Conservation (phyloP, 2,329 filamentous ascomycete species). For the Cryoendolithus antarcticus region DNA sequence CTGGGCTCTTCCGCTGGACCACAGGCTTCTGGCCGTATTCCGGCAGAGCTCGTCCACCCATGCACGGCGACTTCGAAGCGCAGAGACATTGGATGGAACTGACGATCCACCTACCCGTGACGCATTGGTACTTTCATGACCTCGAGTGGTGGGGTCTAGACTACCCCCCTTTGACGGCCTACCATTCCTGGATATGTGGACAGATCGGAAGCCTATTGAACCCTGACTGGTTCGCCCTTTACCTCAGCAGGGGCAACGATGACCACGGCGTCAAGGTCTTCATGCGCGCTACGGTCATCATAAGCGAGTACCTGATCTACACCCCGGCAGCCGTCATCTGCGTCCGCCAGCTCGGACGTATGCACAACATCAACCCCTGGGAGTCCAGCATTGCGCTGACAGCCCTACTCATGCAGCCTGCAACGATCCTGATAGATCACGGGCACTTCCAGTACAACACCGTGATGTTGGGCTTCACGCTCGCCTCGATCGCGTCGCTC, state of each 20-base stretch:
- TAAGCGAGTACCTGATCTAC: slow-evolving; percentile 84
- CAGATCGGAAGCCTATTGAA: slow-evolving; percentile 70
- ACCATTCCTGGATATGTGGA: slow-evolving; percentile 93
- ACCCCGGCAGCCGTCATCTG: slow-evolving; percentile 78
- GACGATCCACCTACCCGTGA: slow-evolving; percentile 75
- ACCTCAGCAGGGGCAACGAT: slow-evolving; percentile 69
- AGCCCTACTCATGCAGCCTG: slow-evolving; percentile 85
- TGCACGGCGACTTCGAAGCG: slow-evolving; percentile 95
- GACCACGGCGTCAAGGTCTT: slow-evolving; percentile 75
- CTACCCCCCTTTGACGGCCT: slow-evolving; percentile 93
- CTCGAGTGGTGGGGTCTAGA: slow-evolving; percentile 96
- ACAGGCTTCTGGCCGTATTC: slow-evolving; percentile 92
- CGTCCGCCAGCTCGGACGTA: slow-evolving; percentile 64
- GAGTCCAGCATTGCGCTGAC: slow-evolving; percentile 73
- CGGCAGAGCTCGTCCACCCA: slow-evolving; percentile 69
- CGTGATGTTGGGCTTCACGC: slow-evolving; percentile 86
- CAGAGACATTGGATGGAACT: slow-evolving; percentile 99
- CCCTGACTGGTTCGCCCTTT: slow-evolving; percentile 75
- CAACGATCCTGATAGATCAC: slow-evolving; percentile 83
- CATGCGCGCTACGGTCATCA: slow-evolving; percentile 84
- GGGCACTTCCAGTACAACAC: slow-evolving; percentile 98
- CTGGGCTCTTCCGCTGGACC: slow-evolving; percentile 83
- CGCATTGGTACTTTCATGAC: slow-evolving; percentile 97
- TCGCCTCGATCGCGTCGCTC: slow-evolving; percentile 80
- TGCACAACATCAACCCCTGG: slow-evolving; percentile 65